phyloP scores from a whole-genome alignment of 495 filamentous ascomycete species.

The Diplogelasinospora grovesii region DNA sequence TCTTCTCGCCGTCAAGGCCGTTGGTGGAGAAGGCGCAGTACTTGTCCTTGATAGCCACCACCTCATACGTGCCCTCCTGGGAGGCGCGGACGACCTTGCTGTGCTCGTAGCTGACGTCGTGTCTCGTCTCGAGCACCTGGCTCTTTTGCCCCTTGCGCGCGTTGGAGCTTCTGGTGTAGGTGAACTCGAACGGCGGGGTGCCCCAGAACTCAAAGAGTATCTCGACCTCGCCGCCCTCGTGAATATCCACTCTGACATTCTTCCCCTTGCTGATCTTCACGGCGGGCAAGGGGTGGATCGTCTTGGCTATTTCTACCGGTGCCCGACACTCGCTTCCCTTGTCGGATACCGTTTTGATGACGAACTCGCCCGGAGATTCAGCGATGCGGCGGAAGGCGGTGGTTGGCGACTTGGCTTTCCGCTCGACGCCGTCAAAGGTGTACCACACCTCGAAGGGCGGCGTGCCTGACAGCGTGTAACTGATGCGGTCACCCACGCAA shows the following conservation, averaged over 20 bases:
- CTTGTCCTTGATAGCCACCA: slow-evolving; percentile 86
- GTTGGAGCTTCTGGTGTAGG: slow-evolving; percentile 87
- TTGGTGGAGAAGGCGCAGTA: slow-evolving; percentile 79
- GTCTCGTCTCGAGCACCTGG: slow-evolving; percentile 79
- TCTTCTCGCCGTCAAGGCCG: slow-evolving; percentile 1
- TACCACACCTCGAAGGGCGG: slow-evolving; percentile 92
- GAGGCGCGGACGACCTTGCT: slow-evolving; percentile 72
- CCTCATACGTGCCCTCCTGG: slow-evolving; percentile 95
- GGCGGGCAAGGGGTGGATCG: slow-evolving; percentile 85
- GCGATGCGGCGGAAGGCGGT: slow-evolving; percentile 87
- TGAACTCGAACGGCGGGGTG: slow-evolving; percentile 95
- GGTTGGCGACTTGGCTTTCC: slow-evolving; percentile 68
- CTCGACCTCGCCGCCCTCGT: slow-evolving; percentile 89
- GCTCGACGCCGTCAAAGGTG: slow-evolving; percentile 67
- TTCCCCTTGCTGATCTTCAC: slow-evolving; percentile 80
- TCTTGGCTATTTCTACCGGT: slow-evolving; percentile 63
- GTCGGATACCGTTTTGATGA: slow-evolving; percentile 77
- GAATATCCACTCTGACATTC: slow-evolving; percentile 78
- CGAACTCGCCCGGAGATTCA: slow-evolving; percentile 80
- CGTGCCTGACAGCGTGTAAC: slow-evolving; percentile 80
- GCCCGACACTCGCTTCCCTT: slow-evolving; percentile 78
- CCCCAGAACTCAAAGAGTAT: slow-evolving; percentile 91
- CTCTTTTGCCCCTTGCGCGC: slow-evolving; percentile 66
- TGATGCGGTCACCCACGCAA: slow-evolving; percentile 90
- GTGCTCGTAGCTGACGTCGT: slow-evolving; percentile 74